Percentiles rank a stretch among this genome's conserved stretches.
These are phyloP conservation scores for Rhodamnia rubescens DNA, from an alignment of 345 rosid species.

Conservation along the genomic window DNA sequence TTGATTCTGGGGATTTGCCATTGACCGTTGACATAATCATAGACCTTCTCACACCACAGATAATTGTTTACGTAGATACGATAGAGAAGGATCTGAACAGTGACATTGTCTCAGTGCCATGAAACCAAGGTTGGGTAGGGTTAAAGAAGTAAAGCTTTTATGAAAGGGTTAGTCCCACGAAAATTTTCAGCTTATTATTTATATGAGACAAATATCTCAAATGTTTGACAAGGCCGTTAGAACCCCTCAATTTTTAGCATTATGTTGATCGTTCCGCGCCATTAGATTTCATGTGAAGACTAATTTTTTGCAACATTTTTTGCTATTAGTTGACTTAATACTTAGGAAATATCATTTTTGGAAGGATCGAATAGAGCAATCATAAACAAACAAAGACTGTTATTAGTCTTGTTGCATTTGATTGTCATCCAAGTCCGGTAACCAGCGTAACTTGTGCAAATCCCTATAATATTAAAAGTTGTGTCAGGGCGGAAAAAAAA, in stretches of 20 bases:
- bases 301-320: background rate
- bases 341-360: background rate
- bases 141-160: no score
- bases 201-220: background rate
- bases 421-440: background rate
- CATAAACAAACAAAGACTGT: background rate
- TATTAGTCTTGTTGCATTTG: background rate
- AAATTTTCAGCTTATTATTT: no score
- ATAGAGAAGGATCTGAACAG: background rate
- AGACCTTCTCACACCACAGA: background rate
- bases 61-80: background rate
- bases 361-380: background rate
- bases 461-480: background rate
- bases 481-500: background rate
- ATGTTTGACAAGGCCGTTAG: background rate
- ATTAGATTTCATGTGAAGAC: background rate
- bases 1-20: background rate
- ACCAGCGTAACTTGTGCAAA: background rate
- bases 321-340: background rate
- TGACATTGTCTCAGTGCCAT: background rate
- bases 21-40: background rate
- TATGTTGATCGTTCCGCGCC: background rate
- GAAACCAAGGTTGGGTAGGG: background rate
- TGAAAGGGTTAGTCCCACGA: no score
- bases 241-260: background rate